Conservation (phyloP, 345 rosid species). For the Eucalyptus regnans region DNA sequence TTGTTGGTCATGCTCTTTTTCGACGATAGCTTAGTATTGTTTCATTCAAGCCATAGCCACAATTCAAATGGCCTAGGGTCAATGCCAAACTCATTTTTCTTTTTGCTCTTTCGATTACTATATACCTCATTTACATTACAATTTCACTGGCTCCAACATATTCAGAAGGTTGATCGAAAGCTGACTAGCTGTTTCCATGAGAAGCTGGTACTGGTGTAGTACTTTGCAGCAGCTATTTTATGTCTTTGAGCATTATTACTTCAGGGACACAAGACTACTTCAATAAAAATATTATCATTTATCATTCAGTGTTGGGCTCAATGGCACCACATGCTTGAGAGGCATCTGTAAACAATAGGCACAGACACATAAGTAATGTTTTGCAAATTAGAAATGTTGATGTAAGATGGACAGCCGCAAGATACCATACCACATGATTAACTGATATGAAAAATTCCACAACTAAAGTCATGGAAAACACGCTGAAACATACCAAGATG, state of each 20-base stretch:
- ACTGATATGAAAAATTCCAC: background rate
- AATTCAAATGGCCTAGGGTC: background rate
- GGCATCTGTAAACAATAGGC: background rate
- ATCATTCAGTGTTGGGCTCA: background rate
- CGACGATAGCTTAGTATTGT: background rate
- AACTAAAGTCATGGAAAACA: background rate
- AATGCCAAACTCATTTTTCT: background rate
- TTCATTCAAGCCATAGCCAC: background rate
- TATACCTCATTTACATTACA: background rate
- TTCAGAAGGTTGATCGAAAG: background rate
- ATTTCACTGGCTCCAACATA: background rate
- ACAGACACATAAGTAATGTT: background rate
- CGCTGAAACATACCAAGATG: slow-evolving; percentile 25
- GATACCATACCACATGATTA: background rate
- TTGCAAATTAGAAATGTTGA: background rate
- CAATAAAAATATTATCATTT: background rate
- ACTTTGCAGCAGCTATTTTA: background rate
- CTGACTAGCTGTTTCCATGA: background rate
- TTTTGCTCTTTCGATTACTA: background rate
- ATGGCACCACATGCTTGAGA: background rate
- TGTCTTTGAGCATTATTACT: background rate
- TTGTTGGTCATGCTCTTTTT: background rate
- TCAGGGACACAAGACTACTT: background rate
- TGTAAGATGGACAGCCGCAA: background rate
- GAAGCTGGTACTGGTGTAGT: background rate